Base-by-base conservation (phyloP, 1,284 basidiomycete genomes). In the Cryptococcus floricola region DNA sequence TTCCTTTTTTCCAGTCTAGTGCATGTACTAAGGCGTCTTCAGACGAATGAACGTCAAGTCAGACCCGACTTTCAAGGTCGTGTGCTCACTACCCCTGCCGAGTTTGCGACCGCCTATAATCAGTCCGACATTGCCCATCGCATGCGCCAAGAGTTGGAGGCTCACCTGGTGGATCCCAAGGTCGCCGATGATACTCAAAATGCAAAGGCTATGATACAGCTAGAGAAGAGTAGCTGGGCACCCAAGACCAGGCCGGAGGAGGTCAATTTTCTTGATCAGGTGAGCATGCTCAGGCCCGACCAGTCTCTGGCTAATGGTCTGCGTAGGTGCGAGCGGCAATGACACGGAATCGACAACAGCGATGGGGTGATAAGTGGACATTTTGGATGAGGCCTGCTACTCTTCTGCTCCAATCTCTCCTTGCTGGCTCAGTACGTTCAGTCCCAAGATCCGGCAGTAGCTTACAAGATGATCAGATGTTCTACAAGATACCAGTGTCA, bases 401-500 rank as follows among this genome's bases (percentile, higher is more conserved):
- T 7, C 69, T 68, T 1, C 46, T 73, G 37, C 60, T 73, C 44
- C 66, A 67, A 50, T 67, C 67, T 9, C 60, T 71, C 13, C 62
- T 71, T 85, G 58, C 87, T 56, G 89, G 91, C 12, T 88, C 87
- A 4, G 41, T n/a, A 42, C 19, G 41, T 42, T 23, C 41, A 14
- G 23, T 7, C 31, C 7, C 41, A 42, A 10, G 9, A 14, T 16
- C n/a, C n/a, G 41, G 41, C 41, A n/a, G n/a, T 18, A 16, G 41
- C 41, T 42, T n/a, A 42, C 16, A 23, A 9, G 31, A 34, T 34
- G 7, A 34, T 34, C 31, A 42, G 0, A 82, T 87, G 38, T 95
- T 89, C 79, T 80, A 86, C 60, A 79, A 83, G 6, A 76, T 87
- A 48, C 79, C 84, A 0, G 78, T 84, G n/a, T 73, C 79, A 5